Conservation (phyloP, 768 basidiomycete genomes). For the Phaffia australis region DNA sequence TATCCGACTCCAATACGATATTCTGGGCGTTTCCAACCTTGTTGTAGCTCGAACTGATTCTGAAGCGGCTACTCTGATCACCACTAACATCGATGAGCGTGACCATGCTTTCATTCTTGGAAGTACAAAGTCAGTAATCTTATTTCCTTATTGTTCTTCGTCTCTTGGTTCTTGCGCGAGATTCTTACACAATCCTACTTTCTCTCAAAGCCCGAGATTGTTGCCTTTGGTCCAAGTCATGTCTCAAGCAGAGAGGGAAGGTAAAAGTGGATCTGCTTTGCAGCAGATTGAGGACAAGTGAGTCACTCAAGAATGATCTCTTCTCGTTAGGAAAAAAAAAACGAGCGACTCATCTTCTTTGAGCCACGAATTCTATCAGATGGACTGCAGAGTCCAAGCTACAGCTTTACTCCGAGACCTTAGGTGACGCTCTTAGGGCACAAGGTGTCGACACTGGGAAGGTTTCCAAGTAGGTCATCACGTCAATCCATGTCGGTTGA, state of each 20-base stretch:
- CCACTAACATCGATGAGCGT: conserved; percentile 91
- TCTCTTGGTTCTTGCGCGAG: background rate
- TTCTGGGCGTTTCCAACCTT: conserved; percentile 95
- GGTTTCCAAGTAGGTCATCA: conserved; percentile 7
- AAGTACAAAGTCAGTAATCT: conserved; percentile 53
- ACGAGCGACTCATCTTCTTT: background rate
- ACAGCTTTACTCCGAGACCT: conserved; percentile 60
- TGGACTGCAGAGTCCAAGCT: conserved; percentile 62
- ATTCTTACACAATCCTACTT: background rate
- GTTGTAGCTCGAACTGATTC: conserved; percentile 90
- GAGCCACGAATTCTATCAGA: background rate
- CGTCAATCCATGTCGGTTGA: background rate
- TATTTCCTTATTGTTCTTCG: background rate
- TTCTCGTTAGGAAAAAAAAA: background rate
- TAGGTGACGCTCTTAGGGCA: conserved; percentile 52
- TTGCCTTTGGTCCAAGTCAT: conserved; percentile 65
- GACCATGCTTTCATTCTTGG: conserved; percentile 97
- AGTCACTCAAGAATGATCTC: background rate
- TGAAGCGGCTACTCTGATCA: conserved; percentile 93
- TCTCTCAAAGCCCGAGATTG: conserved; percentile 43
- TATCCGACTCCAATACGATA: conserved; percentile 92
- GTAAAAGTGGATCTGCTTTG: conserved; percentile 65
- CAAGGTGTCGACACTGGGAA: conserved; percentile 38
- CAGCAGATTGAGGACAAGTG: conserved; percentile 84
- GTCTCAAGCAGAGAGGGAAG: conserved; percentile 69